These are phyloP conservation scores for Aspergillus sp. DNA, from an alignment of 2,329 filamentous ascomycete species.

Conservation along the genomic window DNA sequence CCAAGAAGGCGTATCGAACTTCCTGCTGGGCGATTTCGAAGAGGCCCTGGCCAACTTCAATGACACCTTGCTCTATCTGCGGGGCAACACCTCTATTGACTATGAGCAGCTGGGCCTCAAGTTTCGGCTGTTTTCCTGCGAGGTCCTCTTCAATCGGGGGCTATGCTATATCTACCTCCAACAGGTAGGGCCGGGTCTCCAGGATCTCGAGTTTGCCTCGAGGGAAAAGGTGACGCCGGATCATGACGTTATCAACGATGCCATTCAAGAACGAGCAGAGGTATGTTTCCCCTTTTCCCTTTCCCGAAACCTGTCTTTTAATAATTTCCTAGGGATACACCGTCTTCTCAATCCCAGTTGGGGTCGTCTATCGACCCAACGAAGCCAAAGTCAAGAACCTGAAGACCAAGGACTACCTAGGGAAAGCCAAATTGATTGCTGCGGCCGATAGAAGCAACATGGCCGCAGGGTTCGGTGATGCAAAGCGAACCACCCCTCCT, in stretches of 20 bases:
- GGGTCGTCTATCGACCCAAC: slow-evolving; percentile 89
- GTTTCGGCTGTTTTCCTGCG: slow-evolving; percentile 95
- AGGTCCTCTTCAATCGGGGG: slow-evolving; percentile 93
- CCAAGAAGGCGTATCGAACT: slow-evolving; percentile 96
- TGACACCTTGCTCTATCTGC: slow-evolving; percentile 86
- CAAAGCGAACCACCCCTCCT: slow-evolving; percentile 46
- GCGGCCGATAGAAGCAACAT: slow-evolving; percentile 72
- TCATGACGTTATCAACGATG: slow-evolving; percentile 96
- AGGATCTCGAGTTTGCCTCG: slow-evolving; percentile 80
- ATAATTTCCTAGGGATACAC: slow-evolving; percentile 67
- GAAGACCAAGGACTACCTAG: slow-evolving; percentile 95
- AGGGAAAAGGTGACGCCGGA: slow-evolving; percentile 96
- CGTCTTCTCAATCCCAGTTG: slow-evolving; percentile 95
- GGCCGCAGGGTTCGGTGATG: slow-evolving; percentile 47
- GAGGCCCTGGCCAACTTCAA: slow-evolving; percentile 98
- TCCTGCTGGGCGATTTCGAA: slow-evolving; percentile 92
- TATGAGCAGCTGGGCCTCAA: slow-evolving; percentile 92
- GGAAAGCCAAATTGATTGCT: slow-evolving; percentile 88
- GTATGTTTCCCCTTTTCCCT: slow-evolving; percentile 39
- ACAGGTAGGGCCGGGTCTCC: slow-evolving; percentile 80
- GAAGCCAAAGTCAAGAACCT: slow-evolving; percentile 97
- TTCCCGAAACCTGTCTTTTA: neutral
- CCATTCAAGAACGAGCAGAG: slow-evolving; percentile 86
- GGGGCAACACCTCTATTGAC: slow-evolving; percentile 95
- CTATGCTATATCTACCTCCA: slow-evolving; percentile 96